A percentile compares a stretch with the other conserved stretches of the same genome.
These are phyloP conservation scores for Pelargonium fulgidum DNA, from an alignment of 441 rosid species.

Conservation along the genomic window DNA sequence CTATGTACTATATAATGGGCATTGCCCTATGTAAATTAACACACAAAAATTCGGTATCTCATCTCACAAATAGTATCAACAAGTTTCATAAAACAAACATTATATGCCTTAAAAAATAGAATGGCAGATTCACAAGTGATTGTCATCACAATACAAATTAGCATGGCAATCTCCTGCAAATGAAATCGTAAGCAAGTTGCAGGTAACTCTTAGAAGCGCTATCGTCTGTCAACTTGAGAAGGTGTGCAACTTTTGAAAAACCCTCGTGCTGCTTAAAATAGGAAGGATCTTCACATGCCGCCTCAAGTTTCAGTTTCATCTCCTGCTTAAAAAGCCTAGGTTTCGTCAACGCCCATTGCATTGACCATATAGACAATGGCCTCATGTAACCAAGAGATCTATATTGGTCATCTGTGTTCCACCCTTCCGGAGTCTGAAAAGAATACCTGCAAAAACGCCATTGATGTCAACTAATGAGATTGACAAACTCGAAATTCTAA, in stretches of 20 bases:
- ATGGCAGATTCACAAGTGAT: neutral
- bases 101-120: no score
- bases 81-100: no score
- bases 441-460: slow-evolving; percentile 34
- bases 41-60: no score
- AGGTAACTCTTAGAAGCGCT: slow-evolving; percentile 34
- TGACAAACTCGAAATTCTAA: no score
- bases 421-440: slow-evolving; percentile 66
- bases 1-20: no score
- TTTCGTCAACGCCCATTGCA: slow-evolving; percentile 62
- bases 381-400: slow-evolving; percentile 68
- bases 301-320: slow-evolving; percentile 17
- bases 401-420: slow-evolving; percentile 46
- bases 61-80: no score
- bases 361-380: slow-evolving; percentile 69
- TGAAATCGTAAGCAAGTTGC: slow-evolving; percentile 37
- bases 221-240: slow-evolving; percentile 38
- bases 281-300: slow-evolving; percentile 24
- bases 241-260: slow-evolving; percentile 45
- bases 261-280: slow-evolving; percentile 41
- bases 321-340: slow-evolving; percentile 29
- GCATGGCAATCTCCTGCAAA: slow-evolving; percentile 33
- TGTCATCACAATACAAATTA: slow-evolving; percentile 7
- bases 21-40: no score
- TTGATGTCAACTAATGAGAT: no score